A percentile compares a stretch with the other conserved stretches of the same genome.
phyloP scores from a whole-genome alignment of 352 stramenopile species.

The Thraustochytrium sp. region DNA sequence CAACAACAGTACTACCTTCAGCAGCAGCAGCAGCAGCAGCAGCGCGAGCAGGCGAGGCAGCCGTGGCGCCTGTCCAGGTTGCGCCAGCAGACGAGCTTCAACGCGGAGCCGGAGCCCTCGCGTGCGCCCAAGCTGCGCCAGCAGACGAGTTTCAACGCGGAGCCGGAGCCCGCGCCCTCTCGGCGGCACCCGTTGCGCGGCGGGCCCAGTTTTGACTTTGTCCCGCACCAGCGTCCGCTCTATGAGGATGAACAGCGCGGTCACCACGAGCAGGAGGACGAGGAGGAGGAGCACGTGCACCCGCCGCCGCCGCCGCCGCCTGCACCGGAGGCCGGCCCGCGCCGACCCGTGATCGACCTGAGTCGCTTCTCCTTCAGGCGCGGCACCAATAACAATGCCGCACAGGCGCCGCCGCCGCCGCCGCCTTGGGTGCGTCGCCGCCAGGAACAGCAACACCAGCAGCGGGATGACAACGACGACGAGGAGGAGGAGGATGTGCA shows the following conservation, averaged over 20 bases:
- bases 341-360: background rate
- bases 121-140: background rate
- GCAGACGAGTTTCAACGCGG: background rate
- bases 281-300: background rate
- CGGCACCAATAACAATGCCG: too few species aligned
- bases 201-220: background rate
- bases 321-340: background rate
- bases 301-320: too few species aligned
- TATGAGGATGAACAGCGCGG: background rate
- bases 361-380: background rate
- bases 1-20: background rate
- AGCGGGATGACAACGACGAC: too few species aligned
- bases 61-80: background rate
- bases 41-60: background rate
- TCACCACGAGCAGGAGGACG: background rate
- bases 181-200: background rate
- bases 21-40: background rate
- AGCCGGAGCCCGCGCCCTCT: background rate
- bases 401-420: background rate
- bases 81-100: background rate
- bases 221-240: background rate
- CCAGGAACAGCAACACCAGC: too few species aligned
- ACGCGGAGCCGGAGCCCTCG: background rate
- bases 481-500: too few species aligned
- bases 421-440: too few species aligned